Evolutionary conservation across 1,284 basidiomycete species (phyloP).

Genomic region (Peniophora sp.): DNA sequence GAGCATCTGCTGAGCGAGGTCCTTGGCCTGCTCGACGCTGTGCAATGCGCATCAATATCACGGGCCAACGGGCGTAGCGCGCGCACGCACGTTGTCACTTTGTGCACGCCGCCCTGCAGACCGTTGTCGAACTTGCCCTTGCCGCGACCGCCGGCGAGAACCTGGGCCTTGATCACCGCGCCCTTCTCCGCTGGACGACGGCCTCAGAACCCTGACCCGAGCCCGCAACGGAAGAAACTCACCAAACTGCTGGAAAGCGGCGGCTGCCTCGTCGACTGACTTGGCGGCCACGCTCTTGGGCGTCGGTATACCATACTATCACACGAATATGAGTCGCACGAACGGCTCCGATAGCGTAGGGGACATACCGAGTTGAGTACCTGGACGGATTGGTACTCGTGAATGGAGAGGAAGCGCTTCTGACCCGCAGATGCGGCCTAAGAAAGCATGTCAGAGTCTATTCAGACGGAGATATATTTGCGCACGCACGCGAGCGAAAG

Average conservation of each 20-base stretch:
- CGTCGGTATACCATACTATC: conserved; percentile 92
- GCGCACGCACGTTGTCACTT: conserved; percentile 73
- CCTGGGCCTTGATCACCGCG: conserved; percentile 97
- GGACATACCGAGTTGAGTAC: conserved; percentile 81
- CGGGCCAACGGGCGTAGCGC: conserved; percentile 3
- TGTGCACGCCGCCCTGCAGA: conserved; percentile 95
- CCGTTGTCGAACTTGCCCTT: conserved; percentile 98
- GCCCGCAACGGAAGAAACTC: conserved; percentile 12
- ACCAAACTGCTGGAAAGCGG: conserved; percentile 88
- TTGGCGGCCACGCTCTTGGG: conserved; percentile 88
- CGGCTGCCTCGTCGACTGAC: conserved; percentile 83
- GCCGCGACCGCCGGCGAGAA: conserved; percentile 96
- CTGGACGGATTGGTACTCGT: conserved; percentile 97
- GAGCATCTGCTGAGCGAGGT: conserved; percentile 90
- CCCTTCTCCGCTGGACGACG: conserved; percentile 48
- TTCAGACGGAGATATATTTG: background rate
- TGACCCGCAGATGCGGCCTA: conserved; percentile 70
- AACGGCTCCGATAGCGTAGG: background rate
- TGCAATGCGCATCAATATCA: background rate
- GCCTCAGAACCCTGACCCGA: conserved; percentile 1
- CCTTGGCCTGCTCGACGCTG: conserved; percentile 85
- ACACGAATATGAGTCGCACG: background rate
- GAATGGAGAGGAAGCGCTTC: conserved; percentile 93
- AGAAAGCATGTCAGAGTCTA: background rate
- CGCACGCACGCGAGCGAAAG: conserved; percentile 50